A percentile compares a stretch with the other conserved stretches of the same genome.
These are phyloP conservation scores for Kregervanrija delftensis DNA, from an alignment of 805 yeast genomes.

Conservation along the genomic window DNA sequence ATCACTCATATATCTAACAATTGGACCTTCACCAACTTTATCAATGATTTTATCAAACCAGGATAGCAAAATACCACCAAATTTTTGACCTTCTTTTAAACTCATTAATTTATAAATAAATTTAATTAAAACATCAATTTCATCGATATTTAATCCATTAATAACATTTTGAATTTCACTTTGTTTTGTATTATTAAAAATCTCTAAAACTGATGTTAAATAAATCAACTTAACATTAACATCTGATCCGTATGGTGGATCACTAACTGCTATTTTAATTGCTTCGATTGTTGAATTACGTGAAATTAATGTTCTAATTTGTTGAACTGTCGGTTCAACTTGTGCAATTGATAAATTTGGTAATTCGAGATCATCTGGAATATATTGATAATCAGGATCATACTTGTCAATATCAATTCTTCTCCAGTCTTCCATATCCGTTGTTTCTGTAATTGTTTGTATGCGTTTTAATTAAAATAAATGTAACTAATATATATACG, in stretches of 20 bases:
- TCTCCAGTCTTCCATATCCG: slow-evolving; percentile 73
- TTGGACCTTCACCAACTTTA: slow-evolving; percentile 80
- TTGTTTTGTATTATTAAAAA: slow-evolving; percentile 59
- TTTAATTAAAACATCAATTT: slow-evolving; percentile 74
- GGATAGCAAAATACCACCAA: slow-evolving; percentile 75
- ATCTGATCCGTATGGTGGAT: slow-evolving; percentile 81
- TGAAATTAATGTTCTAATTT: slow-evolving; percentile 55
- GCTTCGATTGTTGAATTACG: slow-evolving; percentile 71
- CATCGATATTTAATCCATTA: slow-evolving; percentile 48
- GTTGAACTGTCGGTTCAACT: slow-evolving; percentile 45
- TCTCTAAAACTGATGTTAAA: slow-evolving; percentile 56
- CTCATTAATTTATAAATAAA: slow-evolving; percentile 84
- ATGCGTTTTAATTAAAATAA: too few relatives aligned
- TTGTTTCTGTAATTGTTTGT: not conserved
- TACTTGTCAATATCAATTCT: slow-evolving; percentile 89
- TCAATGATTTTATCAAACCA: slow-evolving; percentile 93
- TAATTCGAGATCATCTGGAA: slow-evolving; percentile 18
- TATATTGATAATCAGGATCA: slow-evolving; percentile 64
- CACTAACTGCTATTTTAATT: slow-evolving; percentile 51
- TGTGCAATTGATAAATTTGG: slow-evolving; percentile 47
- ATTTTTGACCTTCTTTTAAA: slow-evolving; percentile 68
- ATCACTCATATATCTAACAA: slow-evolving; percentile 80
- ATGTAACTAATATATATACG: too few relatives aligned
- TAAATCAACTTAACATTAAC: slow-evolving; percentile 47
- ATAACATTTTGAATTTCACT: slow-evolving; percentile 62